phyloP scores from a whole-genome alignment of 805 yeast genomes.

The Yarrowia sp. region DNA sequence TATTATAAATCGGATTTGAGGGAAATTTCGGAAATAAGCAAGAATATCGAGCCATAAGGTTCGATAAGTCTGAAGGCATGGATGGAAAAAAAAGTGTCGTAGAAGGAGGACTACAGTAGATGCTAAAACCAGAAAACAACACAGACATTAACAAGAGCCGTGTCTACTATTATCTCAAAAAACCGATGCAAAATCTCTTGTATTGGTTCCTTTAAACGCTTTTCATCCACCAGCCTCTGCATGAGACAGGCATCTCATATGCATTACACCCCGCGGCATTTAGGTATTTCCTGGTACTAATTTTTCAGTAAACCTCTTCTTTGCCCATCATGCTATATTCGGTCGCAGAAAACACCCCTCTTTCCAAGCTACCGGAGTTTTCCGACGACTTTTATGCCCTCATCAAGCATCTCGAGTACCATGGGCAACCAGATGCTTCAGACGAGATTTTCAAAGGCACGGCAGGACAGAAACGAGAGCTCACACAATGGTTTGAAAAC shows the following conservation, averaged over 20 bases:
- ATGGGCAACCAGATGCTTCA: neutral
- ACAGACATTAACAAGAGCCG: too few relatives aligned
- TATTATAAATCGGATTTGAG: constrained; percentile 6
- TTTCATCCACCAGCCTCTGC: neutral
- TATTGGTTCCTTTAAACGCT: neutral
- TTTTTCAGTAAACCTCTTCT: neutral
- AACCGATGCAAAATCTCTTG: neutral
- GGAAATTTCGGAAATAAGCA: constrained; percentile 26
- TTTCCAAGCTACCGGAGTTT: constrained; percentile 16
- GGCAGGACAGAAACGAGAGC: constrained; percentile 13
- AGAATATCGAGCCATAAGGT: neutral
- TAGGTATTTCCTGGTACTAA: constrained; percentile 17
- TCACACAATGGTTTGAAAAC: constrained; percentile 10
- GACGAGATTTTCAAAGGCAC: constrained; percentile 33
- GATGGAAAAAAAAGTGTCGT: neutral
- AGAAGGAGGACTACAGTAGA: neutral
- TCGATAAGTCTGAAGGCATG: neutral
- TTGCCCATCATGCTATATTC: constrained; percentile 9
- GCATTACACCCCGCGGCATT: constrained; percentile 35
- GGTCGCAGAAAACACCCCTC: constrained; percentile 21
- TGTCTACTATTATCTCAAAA: neutral
- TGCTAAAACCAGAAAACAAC: neutral
- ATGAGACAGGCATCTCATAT: constrained; percentile 8
- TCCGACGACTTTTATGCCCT: constrained; percentile 27
- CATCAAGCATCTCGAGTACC: constrained; percentile 14